phyloP scores from a whole-genome alignment of 108 stramenopile species.

The Nitzschia inconspicua region DNA sequence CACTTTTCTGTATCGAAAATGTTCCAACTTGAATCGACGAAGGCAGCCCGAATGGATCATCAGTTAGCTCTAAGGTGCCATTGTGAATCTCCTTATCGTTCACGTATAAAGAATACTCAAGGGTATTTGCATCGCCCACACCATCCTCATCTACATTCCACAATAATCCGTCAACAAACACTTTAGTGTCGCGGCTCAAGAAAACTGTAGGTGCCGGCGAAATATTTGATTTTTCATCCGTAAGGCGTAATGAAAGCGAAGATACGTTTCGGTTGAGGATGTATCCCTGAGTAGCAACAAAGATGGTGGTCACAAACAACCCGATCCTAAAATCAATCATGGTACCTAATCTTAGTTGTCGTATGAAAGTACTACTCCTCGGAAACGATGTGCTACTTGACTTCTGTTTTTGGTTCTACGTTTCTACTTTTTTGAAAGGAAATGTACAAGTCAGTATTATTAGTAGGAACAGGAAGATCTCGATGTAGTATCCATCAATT shows the following conservation, averaged over 20 bases:
- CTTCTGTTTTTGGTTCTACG: too few relatives aligned
- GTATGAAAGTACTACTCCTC: too few relatives aligned
- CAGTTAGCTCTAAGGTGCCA: constrained; percentile 1
- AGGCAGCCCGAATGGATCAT: neutral
- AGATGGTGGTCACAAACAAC: too few relatives aligned
- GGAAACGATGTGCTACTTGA: too few relatives aligned
- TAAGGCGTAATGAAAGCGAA: constrained; percentile 4
- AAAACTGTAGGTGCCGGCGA: constrained; percentile 11
- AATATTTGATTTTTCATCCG: constrained; percentile 7
- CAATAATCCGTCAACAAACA: constrained; percentile 9
- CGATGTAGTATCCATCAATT: too few relatives aligned
- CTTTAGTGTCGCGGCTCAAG: constrained; percentile 4
- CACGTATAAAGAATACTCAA: neutral
- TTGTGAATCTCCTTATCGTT: neutral
- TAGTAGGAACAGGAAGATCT: too few relatives aligned
- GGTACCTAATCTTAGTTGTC: too few relatives aligned
- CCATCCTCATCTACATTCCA: neutral
- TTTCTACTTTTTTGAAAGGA: too few relatives aligned
- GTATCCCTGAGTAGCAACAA: too few relatives aligned
- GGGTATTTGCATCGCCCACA: neutral
- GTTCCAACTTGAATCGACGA: constrained; percentile 14
- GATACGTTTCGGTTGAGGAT: too few relatives aligned
- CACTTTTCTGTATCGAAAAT: neutral
- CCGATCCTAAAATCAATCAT: too few relatives aligned
- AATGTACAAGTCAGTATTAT: too few relatives aligned